Conservation (phyloP, 148 eudicot genomes). For the Persicaria maculosa region DNA sequence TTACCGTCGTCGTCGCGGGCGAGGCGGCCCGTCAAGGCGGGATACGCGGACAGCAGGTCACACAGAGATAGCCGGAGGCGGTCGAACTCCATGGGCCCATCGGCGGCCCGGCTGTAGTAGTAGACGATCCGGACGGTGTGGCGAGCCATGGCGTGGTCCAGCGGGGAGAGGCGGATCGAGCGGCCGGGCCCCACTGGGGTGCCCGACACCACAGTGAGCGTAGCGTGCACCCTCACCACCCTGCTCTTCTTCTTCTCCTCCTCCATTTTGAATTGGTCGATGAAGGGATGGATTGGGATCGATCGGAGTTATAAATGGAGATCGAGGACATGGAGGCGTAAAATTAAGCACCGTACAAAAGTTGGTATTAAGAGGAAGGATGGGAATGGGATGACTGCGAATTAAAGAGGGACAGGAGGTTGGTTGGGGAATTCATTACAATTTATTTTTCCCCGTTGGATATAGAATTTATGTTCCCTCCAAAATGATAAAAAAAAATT, state of each 20-base stretch:
- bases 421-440: too few relatives aligned
- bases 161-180: slow-evolving; percentile 16
- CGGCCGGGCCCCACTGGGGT: slow-evolving; percentile 29
- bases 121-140: slow-evolving; percentile 38
- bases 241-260: neutral
- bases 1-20: slow-evolving; percentile 25
- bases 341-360: too few relatives aligned
- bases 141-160: slow-evolving; percentile 52
- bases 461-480: too few relatives aligned
- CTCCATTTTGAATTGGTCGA: neutral
- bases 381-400: too few relatives aligned
- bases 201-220: slow-evolving; percentile 47
- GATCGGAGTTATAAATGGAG: too few relatives aligned
- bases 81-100: slow-evolving; percentile 17
- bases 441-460: too few relatives aligned
- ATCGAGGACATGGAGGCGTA: too few relatives aligned
- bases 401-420: too few relatives aligned
- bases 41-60: slow-evolving; percentile 34
- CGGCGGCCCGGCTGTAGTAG: slow-evolving; percentile 29
- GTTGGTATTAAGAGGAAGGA: too few relatives aligned
- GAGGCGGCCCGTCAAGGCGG: slow-evolving; percentile 44
- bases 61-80: slow-evolving; percentile 24
- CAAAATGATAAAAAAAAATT: too few relatives aligned
- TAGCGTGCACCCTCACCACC: slow-evolving; percentile 40
- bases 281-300: neutral